These are phyloP conservation scores for Hyphodiscus sp. DNA, from an alignment of 2,329 filamentous ascomycete genomes.

Conservation along the genomic window DNA sequence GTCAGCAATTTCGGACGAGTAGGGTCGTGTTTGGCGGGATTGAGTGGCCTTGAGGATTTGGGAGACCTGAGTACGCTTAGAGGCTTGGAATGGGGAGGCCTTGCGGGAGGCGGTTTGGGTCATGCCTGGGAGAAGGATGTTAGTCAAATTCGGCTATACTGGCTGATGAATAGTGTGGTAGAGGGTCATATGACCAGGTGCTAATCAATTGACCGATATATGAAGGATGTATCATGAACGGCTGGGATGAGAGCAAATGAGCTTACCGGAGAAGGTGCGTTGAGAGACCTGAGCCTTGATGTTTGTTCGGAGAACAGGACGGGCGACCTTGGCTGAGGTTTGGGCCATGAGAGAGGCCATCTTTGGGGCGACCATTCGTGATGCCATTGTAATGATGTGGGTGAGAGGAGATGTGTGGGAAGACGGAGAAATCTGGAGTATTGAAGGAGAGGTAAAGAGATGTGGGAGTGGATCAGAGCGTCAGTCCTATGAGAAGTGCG, in stretches of 20 bases:
- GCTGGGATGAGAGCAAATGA: slow-evolving; percentile 1
- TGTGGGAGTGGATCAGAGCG: slow-evolving; percentile 1
- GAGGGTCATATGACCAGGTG: slow-evolving; percentile 1
- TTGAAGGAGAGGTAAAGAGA: slow-evolving; percentile 4
- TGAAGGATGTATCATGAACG: not conserved
- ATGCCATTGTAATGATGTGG: slow-evolving; percentile 65
- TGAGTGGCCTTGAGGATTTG: slow-evolving; percentile 53
- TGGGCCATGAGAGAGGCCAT: slow-evolving; percentile 65
- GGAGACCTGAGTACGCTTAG: slow-evolving; percentile 67
- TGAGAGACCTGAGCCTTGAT: slow-evolving; percentile 57
- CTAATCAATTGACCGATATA: not conserved
- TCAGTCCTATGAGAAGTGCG: not conserved
- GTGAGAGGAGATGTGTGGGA: slow-evolving; percentile 12
- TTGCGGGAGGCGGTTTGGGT: slow-evolving; percentile 15
- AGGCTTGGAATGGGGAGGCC: slow-evolving; percentile 22
- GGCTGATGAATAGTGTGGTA: slow-evolving; percentile 1
- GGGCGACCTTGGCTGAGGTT: slow-evolving; percentile 62
- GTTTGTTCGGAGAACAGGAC: slow-evolving; percentile 63
- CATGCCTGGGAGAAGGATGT: slow-evolving; percentile 19
- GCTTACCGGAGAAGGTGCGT: slow-evolving; percentile 70
- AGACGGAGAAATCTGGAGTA: slow-evolving; percentile 8
- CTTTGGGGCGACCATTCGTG: slow-evolving; percentile 71
- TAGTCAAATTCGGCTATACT: slow-evolving; percentile 29
- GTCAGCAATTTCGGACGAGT: slow-evolving; percentile 83
- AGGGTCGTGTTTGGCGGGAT: slow-evolving; percentile 59